Evolutionary conservation across 2,329 filamentous ascomycete species (phyloP), one percentile per base, ranked within the genome.

Genomic region (Neonectria ditissima): DNA sequence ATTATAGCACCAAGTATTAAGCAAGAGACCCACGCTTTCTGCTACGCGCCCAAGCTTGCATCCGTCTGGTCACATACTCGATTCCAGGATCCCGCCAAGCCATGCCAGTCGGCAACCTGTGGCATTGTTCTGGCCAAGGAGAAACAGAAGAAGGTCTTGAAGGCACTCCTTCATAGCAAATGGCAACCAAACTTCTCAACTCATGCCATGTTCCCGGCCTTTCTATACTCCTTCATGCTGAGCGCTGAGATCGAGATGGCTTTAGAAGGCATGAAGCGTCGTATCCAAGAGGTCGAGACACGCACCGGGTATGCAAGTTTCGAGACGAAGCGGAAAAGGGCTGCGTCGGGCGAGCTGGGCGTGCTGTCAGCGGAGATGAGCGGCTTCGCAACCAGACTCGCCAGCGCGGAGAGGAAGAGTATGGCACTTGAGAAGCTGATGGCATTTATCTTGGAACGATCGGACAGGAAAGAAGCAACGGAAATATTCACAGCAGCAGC

Each of bases 21-120:
- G 5, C 56, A 65, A 7, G 71, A 69, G 13, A 63, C 76, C 4
- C 78, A 75, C 55, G 72, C 75, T 2, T 75, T 80, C 59, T 75
- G 74, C 57, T 80, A 80, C 47, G 74, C 76, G 18, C 80, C 80
- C 2, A 81, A 81, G 55, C 65, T 81, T 24, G 79, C 77, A 7
- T 71, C 74, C 16, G 68, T 77, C 24, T 81, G 80, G 80, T 78
- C 78, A 2, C 72, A 78, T 50, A 65, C 64, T 28, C 57, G 53
- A 28, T 69, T 68, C 22, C 59, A 55, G 16, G 43, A 39, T 28
- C 32, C 65, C 2, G n/a, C 55, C 2, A 18, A 59, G 5, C 55
- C 59, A 5, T 62, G 65, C 14, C 45, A 63, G 7, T 45, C 64
- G 10, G 54, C 72, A n/a, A 80, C 74, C 0, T 67, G 75, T 24